Evolutionary conservation across 2,329 filamentous ascomycete species (phyloP), one percentile per base, ranked within the genome.

Genomic region (Aspergillus cejpii): DNA sequence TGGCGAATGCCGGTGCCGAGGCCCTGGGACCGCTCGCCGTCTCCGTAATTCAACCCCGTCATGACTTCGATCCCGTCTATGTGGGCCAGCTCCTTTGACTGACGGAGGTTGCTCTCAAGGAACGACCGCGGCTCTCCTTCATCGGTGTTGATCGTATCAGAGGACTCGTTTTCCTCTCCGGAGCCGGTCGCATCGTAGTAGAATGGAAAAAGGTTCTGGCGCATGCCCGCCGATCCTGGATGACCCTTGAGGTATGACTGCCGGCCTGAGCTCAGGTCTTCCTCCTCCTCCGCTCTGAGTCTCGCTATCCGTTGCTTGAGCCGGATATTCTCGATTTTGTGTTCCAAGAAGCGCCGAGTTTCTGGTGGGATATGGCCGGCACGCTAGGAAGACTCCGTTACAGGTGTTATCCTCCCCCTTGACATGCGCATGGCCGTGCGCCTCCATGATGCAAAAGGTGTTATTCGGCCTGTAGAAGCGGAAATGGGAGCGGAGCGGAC

Each of bases 261-360:
- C 50, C 75, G 74, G 47, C 81, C 77, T 41, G 81, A 78, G 47
- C 85, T 84, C 12, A 77, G 75, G 49, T 94, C 90, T 43, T 90
- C 86, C 45, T 84, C 81, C 64, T 96, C 91, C 65, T 96, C 91
- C 49, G 79, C 78, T 55, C 86, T 87, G 43, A 96, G 73, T 67
- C 94, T 88, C 14, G 84, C 82, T 50, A 97, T 94, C 34, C 87
- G 81, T 56, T 87, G 85, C 58, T 81, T 82, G 39, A 97, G 69
- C 3, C 90, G 80, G 70, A 95, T 89, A 59, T 96, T 95, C 65
- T 96, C 91, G 43, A 95, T 91, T 68, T 96, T 96, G 71, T 96
- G 90, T 64, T 97, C 91, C 21, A 97, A 74, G 59, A 96, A 96
- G 75, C 3, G 79, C 80, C 1, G 88, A 84, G 61, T 91, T 94